A percentile compares a stretch with the other conserved stretches of the same genome.
These are phyloP conservation scores for Helotiales sp. DNA, from an alignment of 2,329 filamentous ascomycete species.

Conservation along the genomic window DNA sequence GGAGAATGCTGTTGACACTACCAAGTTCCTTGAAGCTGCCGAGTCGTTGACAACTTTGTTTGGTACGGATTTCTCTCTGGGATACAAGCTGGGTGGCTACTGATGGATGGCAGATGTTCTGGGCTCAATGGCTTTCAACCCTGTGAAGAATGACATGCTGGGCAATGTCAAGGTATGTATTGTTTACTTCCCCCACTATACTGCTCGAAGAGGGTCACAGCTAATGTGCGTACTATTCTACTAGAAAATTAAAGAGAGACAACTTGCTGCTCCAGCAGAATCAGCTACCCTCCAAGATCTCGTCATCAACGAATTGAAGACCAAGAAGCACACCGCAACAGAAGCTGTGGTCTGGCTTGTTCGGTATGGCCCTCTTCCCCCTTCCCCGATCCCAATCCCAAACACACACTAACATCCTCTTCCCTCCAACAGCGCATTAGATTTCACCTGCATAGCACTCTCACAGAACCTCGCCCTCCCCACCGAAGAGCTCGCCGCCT, in stretches of 20 bases:
- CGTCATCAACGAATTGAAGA: conserved; percentile 83
- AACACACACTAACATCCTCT: neutral
- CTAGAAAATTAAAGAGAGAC: conserved; percentile 89
- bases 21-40: conserved; percentile 87
- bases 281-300: conserved; percentile 87
- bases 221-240: conserved; percentile 16
- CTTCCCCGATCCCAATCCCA: neutral
- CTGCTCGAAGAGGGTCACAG: neutral
- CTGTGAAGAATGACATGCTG: conserved; percentile 88
- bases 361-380: conserved; percentile 62
- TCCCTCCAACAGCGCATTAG: conserved; percentile 71
- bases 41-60: conserved; percentile 89
- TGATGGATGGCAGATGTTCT: conserved; percentile 56
- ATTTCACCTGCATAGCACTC: conserved; percentile 89
- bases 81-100: neutral
- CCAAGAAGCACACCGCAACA: conserved; percentile 84
- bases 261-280: conserved; percentile 76
- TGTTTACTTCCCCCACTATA: neutral
- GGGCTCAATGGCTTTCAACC: conserved; percentile 77
- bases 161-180: conserved; percentile 85
- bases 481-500: conserved; percentile 77
- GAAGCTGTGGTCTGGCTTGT: conserved; percentile 92
- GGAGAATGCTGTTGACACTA: conserved; percentile 79
- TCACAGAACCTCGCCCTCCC: conserved; percentile 73
- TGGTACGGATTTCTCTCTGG: conserved; percentile 55